phyloP scores from a whole-genome alignment of 2,329 filamentous ascomycete species.

The Fusarium redolens region DNA sequence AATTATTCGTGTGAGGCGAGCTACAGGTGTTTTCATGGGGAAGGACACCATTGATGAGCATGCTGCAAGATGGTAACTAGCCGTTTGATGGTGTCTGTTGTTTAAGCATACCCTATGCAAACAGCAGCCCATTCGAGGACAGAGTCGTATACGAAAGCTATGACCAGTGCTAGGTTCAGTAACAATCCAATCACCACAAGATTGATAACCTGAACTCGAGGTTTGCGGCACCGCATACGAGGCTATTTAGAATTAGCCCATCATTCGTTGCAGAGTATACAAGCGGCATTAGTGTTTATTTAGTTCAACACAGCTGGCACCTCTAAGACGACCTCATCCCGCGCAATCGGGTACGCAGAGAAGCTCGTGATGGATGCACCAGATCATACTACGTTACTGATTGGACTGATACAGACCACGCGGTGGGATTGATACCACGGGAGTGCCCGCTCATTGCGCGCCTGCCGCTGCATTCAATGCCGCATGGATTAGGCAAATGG shows the following conservation, averaged over 20 bases:
- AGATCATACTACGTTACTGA: slow-evolving; percentile 32
- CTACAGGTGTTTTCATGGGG: neutral
- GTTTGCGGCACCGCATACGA: slow-evolving; percentile 18
- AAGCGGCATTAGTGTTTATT: slow-evolving; percentile 27
- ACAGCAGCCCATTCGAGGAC: neutral
- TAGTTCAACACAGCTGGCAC: slow-evolving; percentile 18
- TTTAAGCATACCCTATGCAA: slow-evolving; percentile 20
- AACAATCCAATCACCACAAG: slow-evolving; percentile 5
- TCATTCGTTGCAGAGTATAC: slow-evolving; percentile 27
- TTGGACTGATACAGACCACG: slow-evolving; percentile 31
- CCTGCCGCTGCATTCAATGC: slow-evolving; percentile 41
- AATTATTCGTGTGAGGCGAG: slow-evolving; percentile 29
- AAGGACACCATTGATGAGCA: neutral
- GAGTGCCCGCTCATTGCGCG: slow-evolving; percentile 44
- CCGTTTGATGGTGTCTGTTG: neutral
- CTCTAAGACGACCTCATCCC: slow-evolving; percentile 11
- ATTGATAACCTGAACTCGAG: neutral
- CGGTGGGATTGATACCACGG: slow-evolving; percentile 37
- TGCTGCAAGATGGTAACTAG: slow-evolving; percentile 1
- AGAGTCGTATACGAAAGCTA: slow-evolving; percentile 19
- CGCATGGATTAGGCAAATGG: slow-evolving; percentile 29
- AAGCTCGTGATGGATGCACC: slow-evolving; percentile 27
- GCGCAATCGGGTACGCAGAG: slow-evolving; percentile 16
- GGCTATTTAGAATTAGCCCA: slow-evolving; percentile 14
- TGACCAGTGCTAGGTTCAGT: neutral